These are phyloP conservation scores for Citeromyces nyonsensis DNA, from an alignment of 805 yeast genomes.

Conservation along the genomic window DNA sequence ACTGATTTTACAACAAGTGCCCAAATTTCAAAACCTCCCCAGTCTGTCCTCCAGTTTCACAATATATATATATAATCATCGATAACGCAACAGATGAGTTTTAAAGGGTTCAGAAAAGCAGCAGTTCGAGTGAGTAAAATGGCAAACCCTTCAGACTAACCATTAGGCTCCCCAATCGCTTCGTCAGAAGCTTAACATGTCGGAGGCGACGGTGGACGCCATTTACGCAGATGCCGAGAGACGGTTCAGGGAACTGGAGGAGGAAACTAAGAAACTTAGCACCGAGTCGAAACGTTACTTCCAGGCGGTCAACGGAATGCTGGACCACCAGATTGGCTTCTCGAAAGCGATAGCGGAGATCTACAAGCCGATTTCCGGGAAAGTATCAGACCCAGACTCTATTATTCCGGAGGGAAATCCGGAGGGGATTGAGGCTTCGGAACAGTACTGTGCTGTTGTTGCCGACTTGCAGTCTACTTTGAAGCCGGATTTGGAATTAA, in stretches of 20 bases:
- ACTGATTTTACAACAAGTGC: too few species aligned
- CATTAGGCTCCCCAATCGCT: constrained; percentile 71
- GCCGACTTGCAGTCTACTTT: constrained; percentile 71
- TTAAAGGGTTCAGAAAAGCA: constrained; percentile 76
- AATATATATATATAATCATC: too few species aligned
- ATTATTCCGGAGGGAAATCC: constrained; percentile 87
- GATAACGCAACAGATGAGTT: constrained; percentile 40
- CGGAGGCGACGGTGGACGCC: constrained; percentile 60
- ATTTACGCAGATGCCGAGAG: constrained; percentile 94
- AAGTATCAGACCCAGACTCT: constrained; percentile 79
- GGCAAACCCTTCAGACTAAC: neutral
- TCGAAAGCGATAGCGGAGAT: constrained; percentile 93
- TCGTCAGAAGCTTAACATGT: constrained; percentile 87
- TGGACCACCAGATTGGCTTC: constrained; percentile 85
- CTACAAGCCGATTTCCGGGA: constrained; percentile 91
- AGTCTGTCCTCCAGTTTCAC: too few species aligned
- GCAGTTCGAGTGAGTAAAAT: constrained; percentile 33
- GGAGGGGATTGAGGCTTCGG: constrained; percentile 90
- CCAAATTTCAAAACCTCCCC: too few species aligned
- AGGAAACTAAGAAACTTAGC: constrained; percentile 76
- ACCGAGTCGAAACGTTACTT: constrained; percentile 86
- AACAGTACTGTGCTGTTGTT: constrained; percentile 79
- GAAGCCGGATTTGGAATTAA: constrained; percentile 85
- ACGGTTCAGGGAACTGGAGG: constrained; percentile 84
- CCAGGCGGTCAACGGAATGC: constrained; percentile 84